Percentiles rank a stretch among this genome's conserved stretches.
Evolutionary conservation across 1,284 basidiomycete species (phyloP).

Genomic region (Porogramme epimiltina): DNA sequence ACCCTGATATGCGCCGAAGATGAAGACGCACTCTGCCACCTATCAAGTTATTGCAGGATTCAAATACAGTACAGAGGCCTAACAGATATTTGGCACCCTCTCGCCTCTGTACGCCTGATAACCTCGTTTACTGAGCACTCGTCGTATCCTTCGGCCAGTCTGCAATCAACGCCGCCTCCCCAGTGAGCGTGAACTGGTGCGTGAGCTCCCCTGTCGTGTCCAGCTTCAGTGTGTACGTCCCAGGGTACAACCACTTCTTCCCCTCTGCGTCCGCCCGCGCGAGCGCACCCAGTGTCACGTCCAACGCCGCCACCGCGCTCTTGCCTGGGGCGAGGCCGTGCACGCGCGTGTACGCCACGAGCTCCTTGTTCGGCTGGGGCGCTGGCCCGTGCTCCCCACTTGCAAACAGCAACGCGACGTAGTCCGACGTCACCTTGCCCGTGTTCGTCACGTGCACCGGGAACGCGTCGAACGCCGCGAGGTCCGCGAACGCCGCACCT

Average conservation of each 20-base stretch:
- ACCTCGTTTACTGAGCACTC: too few species aligned
- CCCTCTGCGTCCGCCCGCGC: slow-evolving; percentile 51
- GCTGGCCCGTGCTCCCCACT: slow-evolving; percentile 49
- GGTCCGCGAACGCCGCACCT: slow-evolving; percentile 38
- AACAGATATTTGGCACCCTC: too few species aligned
- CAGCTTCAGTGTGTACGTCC: slow-evolving; percentile 44
- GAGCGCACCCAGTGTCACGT: slow-evolving; percentile 51
- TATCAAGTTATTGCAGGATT: too few species aligned
- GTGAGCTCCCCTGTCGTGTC: slow-evolving; percentile 26
- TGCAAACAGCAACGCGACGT: slow-evolving; percentile 55
- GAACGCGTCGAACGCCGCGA: slow-evolving; percentile 51
- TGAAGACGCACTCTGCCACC: too few species aligned
- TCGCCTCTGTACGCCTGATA: too few species aligned
- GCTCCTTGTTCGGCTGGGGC: slow-evolving; percentile 53
- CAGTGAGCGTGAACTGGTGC: slow-evolving; percentile 44
- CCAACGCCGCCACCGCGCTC: slow-evolving; percentile 39
- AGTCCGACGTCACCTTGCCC: slow-evolving; percentile 52
- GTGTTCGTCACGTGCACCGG: slow-evolving; percentile 48
- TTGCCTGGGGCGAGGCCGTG: slow-evolving; percentile 40
- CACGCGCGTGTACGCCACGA: slow-evolving; percentile 52
- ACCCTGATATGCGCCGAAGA: too few species aligned
- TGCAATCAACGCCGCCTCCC: slow-evolving; percentile 41
- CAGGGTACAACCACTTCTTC: slow-evolving; percentile 48
- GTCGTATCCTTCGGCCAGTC: slow-evolving; percentile 37
- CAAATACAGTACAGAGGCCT: too few species aligned